Evolutionary conservation across 2,329 filamentous ascomycete genomes (phyloP).

Genomic region (Xylaria multiplex): DNA sequence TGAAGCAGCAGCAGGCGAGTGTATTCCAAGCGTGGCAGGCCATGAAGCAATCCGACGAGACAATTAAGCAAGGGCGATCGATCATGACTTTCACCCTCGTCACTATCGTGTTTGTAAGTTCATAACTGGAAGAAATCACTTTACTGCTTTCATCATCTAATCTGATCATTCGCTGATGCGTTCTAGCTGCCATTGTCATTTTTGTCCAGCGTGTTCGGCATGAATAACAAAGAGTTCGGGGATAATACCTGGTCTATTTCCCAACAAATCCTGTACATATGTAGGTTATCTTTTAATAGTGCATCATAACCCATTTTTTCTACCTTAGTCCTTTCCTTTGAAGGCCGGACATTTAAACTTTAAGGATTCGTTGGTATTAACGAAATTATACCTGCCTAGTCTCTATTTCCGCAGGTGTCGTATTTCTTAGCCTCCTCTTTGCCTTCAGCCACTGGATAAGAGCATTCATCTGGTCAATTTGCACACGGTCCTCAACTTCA

Average conservation of each 20-base stretch:
- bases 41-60: slow-evolving; percentile 52
- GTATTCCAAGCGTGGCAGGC: slow-evolving; percentile 57
- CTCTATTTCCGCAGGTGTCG: slow-evolving; percentile 25
- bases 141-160: neutral
- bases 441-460: slow-evolving; percentile 22
- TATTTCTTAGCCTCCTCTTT: slow-evolving; percentile 28
- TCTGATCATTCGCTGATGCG: neutral
- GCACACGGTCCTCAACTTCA: no score
- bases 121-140: neutral
- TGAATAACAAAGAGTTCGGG: slow-evolving; percentile 2
- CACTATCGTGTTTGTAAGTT: slow-evolving; percentile 57
- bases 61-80: slow-evolving; percentile 53
- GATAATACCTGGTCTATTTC: neutral
- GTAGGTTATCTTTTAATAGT: slow-evolving; percentile 35
- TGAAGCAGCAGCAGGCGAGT: slow-evolving; percentile 59
- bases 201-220: slow-evolving; percentile 4
- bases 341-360: no score
- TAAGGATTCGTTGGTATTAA: neutral
- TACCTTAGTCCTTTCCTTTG: no score
- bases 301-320: no score
- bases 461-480: slow-evolving; percentile 25
- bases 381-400: neutral
- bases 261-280: slow-evolving; percentile 39
- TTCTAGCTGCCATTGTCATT: slow-evolving; percentile 5
- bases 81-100: slow-evolving; percentile 59